Evolutionary conservation across 208 protist genomes (phyloP), one percentile per base, ranked within the genome.

Genomic region (Blastocrithidia nonstop): DNA sequence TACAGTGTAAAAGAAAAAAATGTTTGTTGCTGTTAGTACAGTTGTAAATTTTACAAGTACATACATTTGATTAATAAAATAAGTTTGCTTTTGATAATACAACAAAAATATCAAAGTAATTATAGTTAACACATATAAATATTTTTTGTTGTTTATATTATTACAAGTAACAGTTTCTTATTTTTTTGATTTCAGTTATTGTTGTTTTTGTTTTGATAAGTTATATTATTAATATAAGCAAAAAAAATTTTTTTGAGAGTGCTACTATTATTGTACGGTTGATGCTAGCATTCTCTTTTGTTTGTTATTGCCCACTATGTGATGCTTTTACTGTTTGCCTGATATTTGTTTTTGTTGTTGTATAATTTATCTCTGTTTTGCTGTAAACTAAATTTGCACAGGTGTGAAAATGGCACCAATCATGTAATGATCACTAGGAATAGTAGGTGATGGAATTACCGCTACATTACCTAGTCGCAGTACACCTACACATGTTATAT

Each of bases 361-460:
- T 20, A 54, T 33, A 4, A 20, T 15, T 50, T 15, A 6, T 9
- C 24, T 22, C 1, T 19, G 40, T 5, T 15, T 46, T 2, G 19
- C 45, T 19, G 1, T 20, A 6, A n/a, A n/a, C n/a, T n/a, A n/a
- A n/a, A n/a, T n/a, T n/a, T n/a, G n/a, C n/a, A n/a, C n/a, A n/a
- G 80, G 75, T 22, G 66, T 47, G 11, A 92, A 53, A 1, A 73
- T 47, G 8, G 66, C 77, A 5, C 76, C 77, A 5, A 87, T 54
- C 58, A 81, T 81, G 57, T 78, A 87, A 54, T 92, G 83, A 33
- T 92, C 83, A 40, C 78, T 88, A 6, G 83, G 83, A 43, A 69
- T 61, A 13, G 59, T 45, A 5, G 26, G 55, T 17, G 56, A 78
- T 0, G 83, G 83, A 24, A 92, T 32, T 15, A 79, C 57, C 11